Conservation (phyloP, 2,329 filamentous ascomycete genomes). For the Samsoniella hepiali region DNA sequence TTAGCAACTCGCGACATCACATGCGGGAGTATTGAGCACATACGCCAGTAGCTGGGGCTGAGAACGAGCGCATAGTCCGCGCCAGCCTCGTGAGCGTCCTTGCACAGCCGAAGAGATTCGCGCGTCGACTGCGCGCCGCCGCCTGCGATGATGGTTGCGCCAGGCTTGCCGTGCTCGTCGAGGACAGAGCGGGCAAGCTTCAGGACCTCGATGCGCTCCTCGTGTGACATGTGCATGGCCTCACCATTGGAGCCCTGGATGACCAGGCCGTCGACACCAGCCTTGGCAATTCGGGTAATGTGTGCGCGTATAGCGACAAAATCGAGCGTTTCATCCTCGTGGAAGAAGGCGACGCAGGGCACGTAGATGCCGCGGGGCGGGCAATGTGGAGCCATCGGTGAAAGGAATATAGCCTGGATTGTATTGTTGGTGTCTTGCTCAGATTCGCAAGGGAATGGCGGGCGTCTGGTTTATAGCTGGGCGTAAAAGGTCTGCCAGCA, state of each 20-base stretch:
- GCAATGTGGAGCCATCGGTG: slow-evolving; percentile 10
- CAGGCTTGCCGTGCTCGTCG: slow-evolving; percentile 53
- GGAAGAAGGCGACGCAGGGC: slow-evolving; percentile 38
- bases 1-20: background rate
- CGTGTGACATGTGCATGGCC: slow-evolving; percentile 71
- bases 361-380: slow-evolving; percentile 35
- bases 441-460: background rate
- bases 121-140: slow-evolving; percentile 72
- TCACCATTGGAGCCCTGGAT: slow-evolving; percentile 83
- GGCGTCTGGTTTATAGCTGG: background rate
- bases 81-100: slow-evolving; percentile 66
- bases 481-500: background rate
- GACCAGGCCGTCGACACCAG: slow-evolving; percentile 71
- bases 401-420: background rate
- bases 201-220: slow-evolving; percentile 66
- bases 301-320: slow-evolving; percentile 32
- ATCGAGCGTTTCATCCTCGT: slow-evolving; percentile 33
- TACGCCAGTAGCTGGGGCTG: slow-evolving; percentile 65
- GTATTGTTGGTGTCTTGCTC: background rate
- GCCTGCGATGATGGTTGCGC: slow-evolving; percentile 71
- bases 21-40: background rate
- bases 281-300: slow-evolving; percentile 49
- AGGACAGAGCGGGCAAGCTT: slow-evolving; percentile 62
- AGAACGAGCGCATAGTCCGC: slow-evolving; percentile 75
- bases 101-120: slow-evolving; percentile 68